A percentile compares a stretch with the other conserved stretches of the same genome.
phyloP scores from a whole-genome alignment of 495 filamentous ascomycete genomes.

The Lentithecium fluviatile region DNA sequence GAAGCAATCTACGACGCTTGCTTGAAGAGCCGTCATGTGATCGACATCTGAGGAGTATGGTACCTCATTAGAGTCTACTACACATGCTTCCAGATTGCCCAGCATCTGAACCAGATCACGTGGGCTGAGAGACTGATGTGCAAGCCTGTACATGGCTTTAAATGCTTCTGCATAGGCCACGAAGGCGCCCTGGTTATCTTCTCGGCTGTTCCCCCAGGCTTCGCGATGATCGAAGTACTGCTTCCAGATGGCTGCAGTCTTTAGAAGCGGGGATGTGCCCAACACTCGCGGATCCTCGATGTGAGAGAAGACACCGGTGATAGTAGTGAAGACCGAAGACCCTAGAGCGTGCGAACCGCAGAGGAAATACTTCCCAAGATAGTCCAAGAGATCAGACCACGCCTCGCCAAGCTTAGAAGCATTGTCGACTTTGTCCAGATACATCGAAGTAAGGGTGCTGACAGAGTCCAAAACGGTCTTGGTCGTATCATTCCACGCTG shows the following conservation, averaged over 20 bases:
- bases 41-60: conserved; percentile 84
- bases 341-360: conserved; percentile 38
- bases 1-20: conserved; percentile 67
- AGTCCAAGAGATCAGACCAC: conserved; percentile 37
- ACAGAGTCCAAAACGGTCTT: conserved; percentile 70
- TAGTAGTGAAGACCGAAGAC: conserved; percentile 36
- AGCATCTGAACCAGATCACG: conserved; percentile 56
- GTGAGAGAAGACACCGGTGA: conserved; percentile 34
- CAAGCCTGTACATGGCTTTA: conserved; percentile 77
- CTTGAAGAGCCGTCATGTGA: conserved; percentile 74
- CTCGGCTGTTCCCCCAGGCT: conserved; percentile 37
- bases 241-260: conserved; percentile 32
- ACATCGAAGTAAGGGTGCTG: conserved; percentile 64
- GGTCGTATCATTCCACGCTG: conserved; percentile 73
- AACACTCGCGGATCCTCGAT: conserved; percentile 24
- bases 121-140: conserved; percentile 59
- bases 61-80: conserved; percentile 67
- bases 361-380: conserved; percentile 31
- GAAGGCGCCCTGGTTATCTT: conserved; percentile 71
- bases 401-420: conserved; percentile 29
- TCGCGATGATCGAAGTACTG: conserved; percentile 41
- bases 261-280: conserved; percentile 11
- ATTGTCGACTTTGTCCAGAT: conserved; percentile 49
- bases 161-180: conserved; percentile 75
- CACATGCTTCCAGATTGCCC: conserved; percentile 58